Conservation (phyloP, 208 protist species). For the Trypanosoma congolense region DNA sequence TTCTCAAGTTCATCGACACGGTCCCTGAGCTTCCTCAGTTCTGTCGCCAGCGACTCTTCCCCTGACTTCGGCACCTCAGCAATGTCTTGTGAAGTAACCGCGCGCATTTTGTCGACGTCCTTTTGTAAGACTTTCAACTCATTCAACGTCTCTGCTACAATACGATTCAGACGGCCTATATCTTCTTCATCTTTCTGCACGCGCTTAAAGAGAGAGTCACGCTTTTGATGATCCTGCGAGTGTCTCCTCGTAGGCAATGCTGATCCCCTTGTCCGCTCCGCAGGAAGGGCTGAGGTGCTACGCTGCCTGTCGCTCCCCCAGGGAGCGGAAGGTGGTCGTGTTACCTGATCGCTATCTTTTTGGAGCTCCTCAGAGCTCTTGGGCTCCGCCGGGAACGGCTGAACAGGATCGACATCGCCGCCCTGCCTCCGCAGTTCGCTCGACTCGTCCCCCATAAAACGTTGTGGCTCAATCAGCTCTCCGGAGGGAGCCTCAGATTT, state of each 20-base stretch:
- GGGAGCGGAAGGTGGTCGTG: too few relatives aligned
- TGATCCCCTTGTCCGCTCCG: background rate
- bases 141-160: constrained; percentile 85
- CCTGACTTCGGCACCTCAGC: background rate
- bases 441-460: too few relatives aligned
- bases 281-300: background rate
- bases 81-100: background rate
- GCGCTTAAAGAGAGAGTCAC: constrained; percentile 39
- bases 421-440: too few relatives aligned
- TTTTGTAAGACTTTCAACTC: constrained; percentile 78
- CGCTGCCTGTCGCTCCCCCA: too few relatives aligned
- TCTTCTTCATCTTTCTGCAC: constrained; percentile 59
- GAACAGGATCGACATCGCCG: too few relatives aligned
- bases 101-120: constrained; percentile 65
- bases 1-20: constrained; percentile 19
- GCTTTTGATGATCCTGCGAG: background rate
- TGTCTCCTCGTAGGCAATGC: background rate
- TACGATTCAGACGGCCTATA: constrained; percentile 83
- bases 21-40: constrained; percentile 15
- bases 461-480: constrained; percentile 17
- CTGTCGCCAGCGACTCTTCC: constrained; percentile 26
- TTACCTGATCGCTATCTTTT: too few relatives aligned
- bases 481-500: constrained; percentile 1
- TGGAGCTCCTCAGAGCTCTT: too few relatives aligned
- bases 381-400: too few relatives aligned